Evolutionary conservation across 352 stramenopile genomes (phyloP).

Genomic region (Lagenidium sp.): DNA sequence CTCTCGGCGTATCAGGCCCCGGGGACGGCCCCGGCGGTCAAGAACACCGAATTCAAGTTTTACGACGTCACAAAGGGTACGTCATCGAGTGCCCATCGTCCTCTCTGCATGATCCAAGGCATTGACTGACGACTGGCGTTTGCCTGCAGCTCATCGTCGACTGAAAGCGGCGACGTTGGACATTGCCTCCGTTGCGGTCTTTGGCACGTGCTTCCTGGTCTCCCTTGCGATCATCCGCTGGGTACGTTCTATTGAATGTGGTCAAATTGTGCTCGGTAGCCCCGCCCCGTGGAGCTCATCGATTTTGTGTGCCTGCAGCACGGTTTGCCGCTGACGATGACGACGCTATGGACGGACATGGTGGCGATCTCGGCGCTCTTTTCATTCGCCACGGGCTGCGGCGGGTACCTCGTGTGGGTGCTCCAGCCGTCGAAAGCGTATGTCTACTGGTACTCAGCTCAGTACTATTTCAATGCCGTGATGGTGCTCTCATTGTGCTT

Average conservation of each 20-base stretch:
- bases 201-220: constrained; percentile 69
- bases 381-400: constrained; percentile 72
- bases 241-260: constrained; percentile 15
- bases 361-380: constrained; percentile 77
- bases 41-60: constrained; percentile 29
- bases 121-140: too few species aligned
- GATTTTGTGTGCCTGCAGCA: constrained; percentile 24
- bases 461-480: constrained; percentile 85
- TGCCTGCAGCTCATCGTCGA: constrained; percentile 37
- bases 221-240: constrained; percentile 80
- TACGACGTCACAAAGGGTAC: constrained; percentile 14
- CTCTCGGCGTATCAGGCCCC: constrained; percentile 46
- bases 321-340: constrained; percentile 69
- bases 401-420: constrained; percentile 74
- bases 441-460: constrained; percentile 75
- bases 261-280: too few species aligned
- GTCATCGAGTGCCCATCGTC: too few species aligned
- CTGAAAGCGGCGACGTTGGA: constrained; percentile 55
- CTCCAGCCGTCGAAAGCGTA: constrained; percentile 79
- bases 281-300: background rate
- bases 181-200: constrained; percentile 59
- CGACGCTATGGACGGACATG: constrained; percentile 81
- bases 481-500: constrained; percentile 88
- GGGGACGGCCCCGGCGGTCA: constrained; percentile 37
- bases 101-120: too few species aligned